These are phyloP conservation scores for Penicillium fuscoglaucum DNA, from an alignment of 2,329 filamentous ascomycete genomes.

Conservation along the genomic window DNA sequence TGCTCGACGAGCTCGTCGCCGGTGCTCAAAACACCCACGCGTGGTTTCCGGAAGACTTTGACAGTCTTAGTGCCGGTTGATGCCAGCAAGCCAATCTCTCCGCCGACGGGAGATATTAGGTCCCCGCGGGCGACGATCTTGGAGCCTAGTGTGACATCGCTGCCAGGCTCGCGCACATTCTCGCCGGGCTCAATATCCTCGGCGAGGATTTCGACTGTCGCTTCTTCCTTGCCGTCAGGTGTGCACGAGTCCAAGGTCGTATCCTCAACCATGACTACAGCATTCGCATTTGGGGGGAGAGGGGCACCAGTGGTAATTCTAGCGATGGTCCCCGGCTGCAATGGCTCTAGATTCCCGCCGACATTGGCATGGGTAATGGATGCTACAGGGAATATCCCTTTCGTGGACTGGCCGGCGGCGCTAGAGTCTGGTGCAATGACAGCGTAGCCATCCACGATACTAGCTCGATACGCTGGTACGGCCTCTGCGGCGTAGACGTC, in stretches of 20 bases:
- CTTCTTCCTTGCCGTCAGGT: constrained; percentile 79
- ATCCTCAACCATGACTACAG: constrained; percentile 97
- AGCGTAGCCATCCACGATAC: constrained; percentile 96
- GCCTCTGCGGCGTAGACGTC: constrained; percentile 77
- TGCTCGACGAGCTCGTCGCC: constrained; percentile 91
- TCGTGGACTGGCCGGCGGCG: constrained; percentile 60
- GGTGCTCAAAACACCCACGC: constrained; percentile 85
- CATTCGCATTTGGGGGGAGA: constrained; percentile 80
- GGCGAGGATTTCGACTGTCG: constrained; percentile 81
- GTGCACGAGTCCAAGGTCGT: constrained; percentile 75
- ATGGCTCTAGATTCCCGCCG: constrained; percentile 59
- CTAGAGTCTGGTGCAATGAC: constrained; percentile 60
- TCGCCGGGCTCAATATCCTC: constrained; percentile 73
- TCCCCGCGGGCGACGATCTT: constrained; percentile 75
- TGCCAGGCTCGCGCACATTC: constrained; percentile 88
- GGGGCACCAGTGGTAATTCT: constrained; percentile 95
- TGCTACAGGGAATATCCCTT: constrained; percentile 81
- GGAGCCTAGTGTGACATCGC: constrained; percentile 71
- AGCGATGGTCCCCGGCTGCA: constrained; percentile 75
- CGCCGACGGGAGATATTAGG: constrained; percentile 80
- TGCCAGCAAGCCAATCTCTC: constrained; percentile 86
- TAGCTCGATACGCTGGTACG: constrained; percentile 90
- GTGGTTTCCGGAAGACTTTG: constrained; percentile 70
- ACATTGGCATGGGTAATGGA: constrained; percentile 84
- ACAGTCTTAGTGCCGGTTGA: constrained; percentile 76